phyloP scores from a whole-genome alignment of 805 yeast genomes.

The Yarrowia sp. region DNA sequence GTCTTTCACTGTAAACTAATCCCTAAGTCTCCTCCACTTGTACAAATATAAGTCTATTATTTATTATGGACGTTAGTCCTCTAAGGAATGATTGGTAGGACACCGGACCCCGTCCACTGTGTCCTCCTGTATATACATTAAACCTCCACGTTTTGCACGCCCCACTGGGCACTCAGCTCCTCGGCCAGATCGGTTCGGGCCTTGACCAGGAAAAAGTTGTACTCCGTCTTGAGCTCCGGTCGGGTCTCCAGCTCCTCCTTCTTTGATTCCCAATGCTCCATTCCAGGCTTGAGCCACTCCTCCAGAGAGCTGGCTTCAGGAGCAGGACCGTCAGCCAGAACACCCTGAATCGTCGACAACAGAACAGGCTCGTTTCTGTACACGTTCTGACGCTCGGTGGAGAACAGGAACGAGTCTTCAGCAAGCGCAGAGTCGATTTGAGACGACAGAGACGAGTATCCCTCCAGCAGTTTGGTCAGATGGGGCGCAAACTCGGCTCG shows the following conservation, averaged over 20 bases:
- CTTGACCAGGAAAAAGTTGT: constrained; percentile 22
- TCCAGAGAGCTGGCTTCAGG: not conserved
- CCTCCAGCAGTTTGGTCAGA: not conserved
- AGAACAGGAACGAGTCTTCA: constrained; percentile 59
- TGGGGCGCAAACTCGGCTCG: not conserved
- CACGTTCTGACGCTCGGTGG: constrained; percentile 70
- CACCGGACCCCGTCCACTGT: not conserved
- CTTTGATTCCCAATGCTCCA: constrained; percentile 10
- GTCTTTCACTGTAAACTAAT: too few relatives aligned
- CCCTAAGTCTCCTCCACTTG: too few relatives aligned
- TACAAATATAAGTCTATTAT: not conserved
- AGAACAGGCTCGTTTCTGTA: constrained; percentile 59
- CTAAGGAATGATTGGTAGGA: constrained; percentile 20
- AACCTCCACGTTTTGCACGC: constrained; percentile 1
- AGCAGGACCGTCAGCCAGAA: not conserved
- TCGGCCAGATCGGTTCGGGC: constrained; percentile 12
- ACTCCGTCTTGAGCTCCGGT: constrained; percentile 26
- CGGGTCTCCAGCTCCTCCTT: not conserved
- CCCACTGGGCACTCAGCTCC: constrained; percentile 1
- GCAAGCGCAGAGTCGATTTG: constrained; percentile 44
- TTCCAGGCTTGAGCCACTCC: not conserved
- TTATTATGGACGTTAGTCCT: constrained; percentile 13
- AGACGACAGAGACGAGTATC: constrained; percentile 39
- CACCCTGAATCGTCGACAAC: constrained; percentile 40
- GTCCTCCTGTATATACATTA: constrained; percentile 18